Percentiles rank a stretch among this genome's conserved stretches.
Conservation (phyloP, 2,329 filamentous ascomycete genomes). For the Grosmannia serpens region DNA sequence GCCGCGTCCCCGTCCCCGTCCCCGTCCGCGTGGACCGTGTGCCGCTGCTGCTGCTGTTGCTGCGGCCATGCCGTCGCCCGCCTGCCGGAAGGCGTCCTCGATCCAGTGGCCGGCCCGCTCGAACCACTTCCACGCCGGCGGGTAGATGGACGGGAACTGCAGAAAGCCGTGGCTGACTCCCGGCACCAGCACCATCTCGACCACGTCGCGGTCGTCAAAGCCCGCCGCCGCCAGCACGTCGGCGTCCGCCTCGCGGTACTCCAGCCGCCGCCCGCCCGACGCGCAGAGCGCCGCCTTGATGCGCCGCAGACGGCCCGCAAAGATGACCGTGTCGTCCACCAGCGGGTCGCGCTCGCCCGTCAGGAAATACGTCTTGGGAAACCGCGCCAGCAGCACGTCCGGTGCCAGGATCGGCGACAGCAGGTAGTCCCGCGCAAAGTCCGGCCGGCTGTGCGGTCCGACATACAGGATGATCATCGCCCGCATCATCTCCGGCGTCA, state of each 20-base stretch:
- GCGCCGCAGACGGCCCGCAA: conserved; percentile 76
- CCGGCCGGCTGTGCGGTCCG: conserved; percentile 82
- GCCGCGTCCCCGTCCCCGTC: background rate
- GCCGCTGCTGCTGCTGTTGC: background rate
- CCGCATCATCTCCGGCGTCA: conserved; percentile 96
- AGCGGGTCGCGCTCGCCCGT: conserved; percentile 92
- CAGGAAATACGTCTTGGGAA: conserved; percentile 88
- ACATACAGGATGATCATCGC: conserved; percentile 98
- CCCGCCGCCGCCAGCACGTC: conserved; percentile 30
- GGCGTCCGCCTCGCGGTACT: conserved; percentile 33
- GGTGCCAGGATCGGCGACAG: conserved; percentile 85
- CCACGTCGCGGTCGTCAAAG: conserved; percentile 58
- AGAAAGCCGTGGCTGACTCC: conserved; percentile 90
- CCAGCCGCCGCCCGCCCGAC: conserved; percentile 39
- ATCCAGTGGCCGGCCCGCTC: conserved; percentile 73
- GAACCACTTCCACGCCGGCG: conserved; percentile 82
- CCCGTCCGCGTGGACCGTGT: background rate
- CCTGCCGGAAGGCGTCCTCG: conserved; percentile 55
- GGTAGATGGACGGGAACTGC: conserved; percentile 80
- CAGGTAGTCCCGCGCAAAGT: conserved; percentile 84
- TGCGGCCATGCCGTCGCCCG: conserved; percentile 20
- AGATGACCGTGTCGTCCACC: conserved; percentile 94
- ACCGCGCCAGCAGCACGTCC: conserved; percentile 68
- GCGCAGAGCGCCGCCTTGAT: conserved; percentile 51
- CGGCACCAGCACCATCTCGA: conserved; percentile 75